A percentile compares a stretch with the other conserved stretches of the same genome.
Evolutionary conservation across 768 basidiomycete species (phyloP).

Genomic region (Cubamyces sp.): DNA sequence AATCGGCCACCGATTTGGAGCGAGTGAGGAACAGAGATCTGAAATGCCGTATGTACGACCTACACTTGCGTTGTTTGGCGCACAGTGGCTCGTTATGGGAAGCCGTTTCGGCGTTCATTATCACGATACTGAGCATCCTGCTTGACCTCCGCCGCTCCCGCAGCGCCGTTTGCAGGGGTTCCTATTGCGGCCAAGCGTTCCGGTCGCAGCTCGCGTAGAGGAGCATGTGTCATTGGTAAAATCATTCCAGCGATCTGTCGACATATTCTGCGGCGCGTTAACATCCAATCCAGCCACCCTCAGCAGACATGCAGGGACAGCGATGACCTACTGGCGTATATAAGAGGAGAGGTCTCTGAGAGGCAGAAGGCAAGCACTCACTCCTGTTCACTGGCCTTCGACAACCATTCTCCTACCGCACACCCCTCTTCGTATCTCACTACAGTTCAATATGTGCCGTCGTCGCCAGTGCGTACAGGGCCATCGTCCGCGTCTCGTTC

Average conservation of each 20-base stretch:
- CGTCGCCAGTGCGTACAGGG: conserved; percentile 52
- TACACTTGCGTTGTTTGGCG: not conserved
- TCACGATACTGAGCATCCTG: not conserved
- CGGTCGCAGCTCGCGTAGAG: not conserved
- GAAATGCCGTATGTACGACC: conserved; percentile 5
- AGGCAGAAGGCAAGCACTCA: not conserved
- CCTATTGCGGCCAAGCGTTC: conserved; percentile 15
- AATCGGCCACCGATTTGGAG: conserved; percentile 9
- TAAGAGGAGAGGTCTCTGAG: not conserved
- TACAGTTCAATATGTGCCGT: conserved; percentile 48
- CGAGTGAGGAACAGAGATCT: conserved; percentile 1
- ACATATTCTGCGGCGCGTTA: not conserved
- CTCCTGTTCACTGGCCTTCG: not conserved
- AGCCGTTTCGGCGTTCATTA: not conserved
- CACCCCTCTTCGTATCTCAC: not conserved
- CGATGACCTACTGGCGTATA: conserved; percentile 8
- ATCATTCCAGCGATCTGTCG: not conserved
- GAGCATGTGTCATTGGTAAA: not conserved
- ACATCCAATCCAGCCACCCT: not conserved
- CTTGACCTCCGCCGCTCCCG: not conserved
- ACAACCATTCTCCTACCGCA: not conserved
- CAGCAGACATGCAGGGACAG: not conserved
- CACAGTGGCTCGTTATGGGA: conserved; percentile 2
- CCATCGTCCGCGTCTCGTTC: no score
- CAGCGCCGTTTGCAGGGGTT: conserved; percentile 3